Evolutionary conservation across 768 basidiomycete species (phyloP).

Genomic region (Termitomyces sp.): DNA sequence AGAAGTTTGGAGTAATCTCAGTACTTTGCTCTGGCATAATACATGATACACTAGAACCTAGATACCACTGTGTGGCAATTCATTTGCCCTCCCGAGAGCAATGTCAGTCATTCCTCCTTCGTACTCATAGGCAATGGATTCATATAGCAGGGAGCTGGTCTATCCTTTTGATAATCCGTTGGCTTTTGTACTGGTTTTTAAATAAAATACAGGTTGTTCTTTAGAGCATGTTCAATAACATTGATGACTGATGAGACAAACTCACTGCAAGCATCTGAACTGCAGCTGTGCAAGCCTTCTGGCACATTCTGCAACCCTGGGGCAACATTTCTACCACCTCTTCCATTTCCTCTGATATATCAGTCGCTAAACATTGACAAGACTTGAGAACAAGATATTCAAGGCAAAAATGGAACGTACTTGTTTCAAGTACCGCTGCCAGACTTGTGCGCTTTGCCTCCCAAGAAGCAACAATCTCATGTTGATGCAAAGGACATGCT

Average conservation of each 20-base stretch:
- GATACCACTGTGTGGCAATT: not conserved
- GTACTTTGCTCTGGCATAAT: constrained; percentile 91
- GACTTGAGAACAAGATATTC: constrained; percentile 2
- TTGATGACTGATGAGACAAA: not conserved
- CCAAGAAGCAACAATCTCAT: constrained; percentile 46
- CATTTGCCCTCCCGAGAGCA: no score
- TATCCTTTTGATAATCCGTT: constrained; percentile 47
- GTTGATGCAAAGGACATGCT: constrained; percentile 49
- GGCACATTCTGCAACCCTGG: constrained; percentile 47
- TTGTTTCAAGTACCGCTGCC: constrained; percentile 47
- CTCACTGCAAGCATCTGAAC: constrained; percentile 67
- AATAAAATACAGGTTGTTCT: not conserved
- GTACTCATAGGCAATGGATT: not conserved
- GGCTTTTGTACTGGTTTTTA: constrained; percentile 57
- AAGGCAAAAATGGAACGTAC: constrained; percentile 27
- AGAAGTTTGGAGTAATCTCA: constrained; percentile 77
- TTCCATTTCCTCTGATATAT: constrained; percentile 67
- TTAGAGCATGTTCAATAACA: constrained; percentile 7
- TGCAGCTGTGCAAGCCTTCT: constrained; percentile 60
- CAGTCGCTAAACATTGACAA: constrained; percentile 51
- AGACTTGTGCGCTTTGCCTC: constrained; percentile 44
- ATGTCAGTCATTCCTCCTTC: not conserved
- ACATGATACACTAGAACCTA: constrained; percentile 37
- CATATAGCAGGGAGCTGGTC: constrained; percentile 36
- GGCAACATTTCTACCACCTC: constrained; percentile 40